Evolutionary conservation across 495 filamentous ascomycete species (phyloP).

Genomic region (Amphirosellinia nigrospora): DNA sequence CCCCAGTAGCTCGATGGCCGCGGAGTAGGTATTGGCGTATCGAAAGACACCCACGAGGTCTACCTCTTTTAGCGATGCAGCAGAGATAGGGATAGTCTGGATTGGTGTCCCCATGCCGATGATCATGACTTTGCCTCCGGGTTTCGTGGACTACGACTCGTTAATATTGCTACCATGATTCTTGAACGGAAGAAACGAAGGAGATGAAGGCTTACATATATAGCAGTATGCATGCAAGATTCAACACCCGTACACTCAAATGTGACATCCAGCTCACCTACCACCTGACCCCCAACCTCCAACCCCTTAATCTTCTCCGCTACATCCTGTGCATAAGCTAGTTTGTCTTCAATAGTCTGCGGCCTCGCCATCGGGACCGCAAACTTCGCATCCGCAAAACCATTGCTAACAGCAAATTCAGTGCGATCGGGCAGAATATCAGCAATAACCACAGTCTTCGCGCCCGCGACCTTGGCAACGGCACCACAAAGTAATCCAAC

Average conservation of each 20-base stretch:
- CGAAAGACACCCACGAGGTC: conserved; percentile 91
- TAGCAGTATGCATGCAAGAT: conserved; percentile 82
- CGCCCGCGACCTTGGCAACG: conserved; percentile 63
- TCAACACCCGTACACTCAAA: conserved; percentile 95
- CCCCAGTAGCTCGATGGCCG: conserved; percentile 74
- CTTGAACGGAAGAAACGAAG: no score
- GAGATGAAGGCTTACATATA: conserved; percentile 63
- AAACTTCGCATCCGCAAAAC: conserved; percentile 67
- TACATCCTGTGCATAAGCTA: conserved; percentile 66
- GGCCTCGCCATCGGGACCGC: conserved; percentile 65
- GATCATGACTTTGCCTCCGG: conserved; percentile 82
- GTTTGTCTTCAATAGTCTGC: conserved; percentile 61
- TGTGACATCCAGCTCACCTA: conserved; percentile 74
- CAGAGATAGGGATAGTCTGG: conserved; percentile 84
- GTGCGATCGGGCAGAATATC: conserved; percentile 79
- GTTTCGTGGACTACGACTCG: conserved; percentile 59
- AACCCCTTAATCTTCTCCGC: conserved; percentile 58
- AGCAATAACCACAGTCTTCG: conserved; percentile 69
- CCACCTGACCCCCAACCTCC: conserved; percentile 36
- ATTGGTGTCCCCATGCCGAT: conserved; percentile 95
- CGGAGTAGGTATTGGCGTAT: conserved; percentile 84
- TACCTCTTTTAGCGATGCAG: conserved; percentile 87
- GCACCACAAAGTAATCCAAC: conserved; percentile 80
- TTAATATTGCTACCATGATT: conserved; percentile 14
- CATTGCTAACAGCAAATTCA: conserved; percentile 71